Conservation (phyloP, 78 protist genomes). For the Capsaspora owczarzaki region DNA sequence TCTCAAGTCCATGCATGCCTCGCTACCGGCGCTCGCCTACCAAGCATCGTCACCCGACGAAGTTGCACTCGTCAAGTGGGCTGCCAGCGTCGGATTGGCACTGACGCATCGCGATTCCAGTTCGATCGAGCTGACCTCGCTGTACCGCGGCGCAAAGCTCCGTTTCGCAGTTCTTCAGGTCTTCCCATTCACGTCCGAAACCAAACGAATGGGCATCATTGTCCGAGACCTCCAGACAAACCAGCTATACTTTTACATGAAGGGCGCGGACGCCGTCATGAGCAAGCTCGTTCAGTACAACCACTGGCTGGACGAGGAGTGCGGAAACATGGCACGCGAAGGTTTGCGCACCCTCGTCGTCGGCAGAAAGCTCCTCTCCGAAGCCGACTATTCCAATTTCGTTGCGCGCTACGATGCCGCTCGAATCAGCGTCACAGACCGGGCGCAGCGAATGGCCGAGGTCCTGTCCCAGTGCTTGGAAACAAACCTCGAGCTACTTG, state of each 20-base stretch:
- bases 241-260: slow-evolving; percentile 60
- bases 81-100: slow-evolving; percentile 69
- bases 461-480: slow-evolving; percentile 22
- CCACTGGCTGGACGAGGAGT: slow-evolving; percentile 91
- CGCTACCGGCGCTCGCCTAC: slow-evolving; percentile 31
- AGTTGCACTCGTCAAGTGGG: slow-evolving; percentile 87
- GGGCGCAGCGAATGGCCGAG: slow-evolving; percentile 35
- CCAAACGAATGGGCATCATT: slow-evolving; percentile 94
- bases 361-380: slow-evolving; percentile 4
- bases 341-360: slow-evolving; percentile 64
- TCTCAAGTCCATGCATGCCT: no score
- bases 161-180: slow-evolving; percentile 67
- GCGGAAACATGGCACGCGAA: slow-evolving; percentile 87
- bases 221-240: slow-evolving; percentile 55
- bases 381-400: neutral
- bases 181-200: slow-evolving; percentile 91
- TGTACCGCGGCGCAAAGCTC: neutral
- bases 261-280: slow-evolving; percentile 88
- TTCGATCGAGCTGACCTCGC: neutral
- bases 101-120: slow-evolving; percentile 62
- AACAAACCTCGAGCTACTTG: slow-evolving; percentile 63
- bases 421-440: slow-evolving; percentile 27
- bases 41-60: slow-evolving; percentile 97
- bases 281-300: slow-evolving; percentile 44
- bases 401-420: neutral